phyloP scores from a whole-genome alignment of 495 filamentous ascomycete species.

The Tuber aestivum region DNA sequence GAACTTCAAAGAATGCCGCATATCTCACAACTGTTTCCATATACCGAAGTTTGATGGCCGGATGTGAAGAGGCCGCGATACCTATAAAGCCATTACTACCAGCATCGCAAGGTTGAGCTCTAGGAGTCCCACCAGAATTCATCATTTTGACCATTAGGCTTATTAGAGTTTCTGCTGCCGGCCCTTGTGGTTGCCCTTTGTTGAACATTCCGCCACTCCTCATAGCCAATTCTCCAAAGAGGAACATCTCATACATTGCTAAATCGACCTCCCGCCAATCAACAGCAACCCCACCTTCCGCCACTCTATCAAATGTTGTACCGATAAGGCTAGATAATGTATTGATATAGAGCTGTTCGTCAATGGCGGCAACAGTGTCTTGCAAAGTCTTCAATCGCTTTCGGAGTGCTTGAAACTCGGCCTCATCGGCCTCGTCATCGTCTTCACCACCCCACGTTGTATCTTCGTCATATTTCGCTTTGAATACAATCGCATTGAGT shows the following conservation, averaged over 20 bases:
- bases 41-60: conserved; percentile 86
- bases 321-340: conserved; percentile 76
- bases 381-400: conserved; percentile 83
- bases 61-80: conserved; percentile 77
- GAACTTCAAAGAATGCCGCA: conserved; percentile 80
- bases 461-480: conserved; percentile 96
- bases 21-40: conserved; percentile 98
- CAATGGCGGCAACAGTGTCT: conserved; percentile 77
- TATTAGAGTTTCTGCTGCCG: conserved; percentile 68
- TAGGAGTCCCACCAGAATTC: conserved; percentile 63
- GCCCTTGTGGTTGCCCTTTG: conserved; percentile 69
- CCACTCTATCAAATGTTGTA: conserved; percentile 70
- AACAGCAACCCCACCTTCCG: conserved; percentile 58
- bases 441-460: conserved; percentile 90
- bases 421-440: conserved; percentile 81
- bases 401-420: conserved; percentile 93
- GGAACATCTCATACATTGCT: conserved; percentile 90
- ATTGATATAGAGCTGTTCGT: conserved; percentile 77
- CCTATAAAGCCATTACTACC: conserved; percentile 49
- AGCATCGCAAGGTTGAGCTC: neutral
- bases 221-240: conserved; percentile 90
- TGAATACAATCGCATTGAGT: conserved; percentile 80
- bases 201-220: conserved; percentile 73
- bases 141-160: conserved; percentile 94
- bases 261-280: conserved; percentile 96